Base-by-base conservation (phyloP, 305 asterid species). In the Fraxinus baroniana region DNA sequence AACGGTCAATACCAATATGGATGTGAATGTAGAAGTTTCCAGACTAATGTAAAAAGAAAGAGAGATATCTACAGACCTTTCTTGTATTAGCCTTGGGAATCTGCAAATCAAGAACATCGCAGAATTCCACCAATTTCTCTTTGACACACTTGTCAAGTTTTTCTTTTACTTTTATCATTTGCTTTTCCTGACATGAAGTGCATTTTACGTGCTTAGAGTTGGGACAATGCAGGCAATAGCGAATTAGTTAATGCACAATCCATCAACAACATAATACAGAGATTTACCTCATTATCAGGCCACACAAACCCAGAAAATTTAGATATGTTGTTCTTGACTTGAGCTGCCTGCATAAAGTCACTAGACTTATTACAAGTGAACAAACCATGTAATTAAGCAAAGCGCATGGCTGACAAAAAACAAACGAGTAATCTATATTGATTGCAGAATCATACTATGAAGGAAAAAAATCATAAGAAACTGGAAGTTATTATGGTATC, bases 281-380 rank as follows among this genome's bases (percentile, higher is more conserved):
- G 74, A 39, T 57, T 73, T 87, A 95, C 99, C 97, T 93, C 95
- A 83, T 95, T 88, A 83, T 82, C 95, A 95, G 86, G 93, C 98
- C 98, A 97, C 76, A 93, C 97, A 62, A 97, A 91, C 76, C 99
- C 98, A 80, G 99, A 97, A 87, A 97, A 97, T 78, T 92, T 91
- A 52, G 91, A 92, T 57, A 97, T 89, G 75, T 95, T 92, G 84
- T 72, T 88, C 91, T 93, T 97, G 83, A 92, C 79, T 86, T 91
- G 92, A 87, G 94, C 91, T 49, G 97, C 98, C 99, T 97, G 93
- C 83, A 86, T 39, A 73, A 76, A 70, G 57, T 79, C 83, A 33
- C 85, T 68, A 13, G 74, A 83, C 73, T 82, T 32, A 78, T 81
- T 49, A 81, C 46, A 78, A 32, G 66, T 26, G 41, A 57, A 70